Evolutionary conservation across 805 yeast species (phyloP), one percentile per base, ranked within the genome.

Genomic region (Grigorovia transvaalensis): DNA sequence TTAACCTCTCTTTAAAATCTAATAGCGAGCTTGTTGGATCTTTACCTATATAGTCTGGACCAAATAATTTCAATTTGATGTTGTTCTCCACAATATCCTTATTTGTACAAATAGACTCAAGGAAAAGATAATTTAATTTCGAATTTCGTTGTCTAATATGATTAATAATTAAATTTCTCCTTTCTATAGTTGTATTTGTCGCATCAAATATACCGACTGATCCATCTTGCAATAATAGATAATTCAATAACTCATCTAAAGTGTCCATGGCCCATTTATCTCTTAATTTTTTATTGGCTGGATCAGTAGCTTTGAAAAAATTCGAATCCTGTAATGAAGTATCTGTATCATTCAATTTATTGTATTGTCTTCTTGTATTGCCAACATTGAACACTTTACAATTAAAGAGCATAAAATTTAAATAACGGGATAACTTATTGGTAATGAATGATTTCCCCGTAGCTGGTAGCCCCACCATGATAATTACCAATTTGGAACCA

Each of bases 231-330:
- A 79, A 75, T 47, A 89, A 65, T 4, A 93, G 77, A 68, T 87
- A 90, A 58, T 90, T 91, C 40, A 91, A 71, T 51, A 91, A 69
- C 60, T 84, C 85, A 54, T 88, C 91, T 52, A 91, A 71, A 0
- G 99, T 91, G 57, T 91, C 96, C 81, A 85, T 82, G 0, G 99
- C 99, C 98, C 98, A 93, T 66, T 85, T 79, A 62, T 91, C 97
- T 54, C 98, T 78, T 46, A 88, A 71, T 35, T 75, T 72, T 3
- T 79, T 79, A 17, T 84, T 80, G 13, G 78, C 71, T 44, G 73
- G 68, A 66, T 93, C 88, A 50, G 79, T 81, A 0, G 98, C 97
- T 38, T 83, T 78, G 70, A 91, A 91, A 64, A 91, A 91, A 52
- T 78, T 83, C 1, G 97, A 96, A 38, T 38, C 42, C 42, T 38